These are phyloP conservation scores for Basipetospora chlamydospora DNA, from an alignment of 2,329 filamentous ascomycete species.

Conservation along the genomic window DNA sequence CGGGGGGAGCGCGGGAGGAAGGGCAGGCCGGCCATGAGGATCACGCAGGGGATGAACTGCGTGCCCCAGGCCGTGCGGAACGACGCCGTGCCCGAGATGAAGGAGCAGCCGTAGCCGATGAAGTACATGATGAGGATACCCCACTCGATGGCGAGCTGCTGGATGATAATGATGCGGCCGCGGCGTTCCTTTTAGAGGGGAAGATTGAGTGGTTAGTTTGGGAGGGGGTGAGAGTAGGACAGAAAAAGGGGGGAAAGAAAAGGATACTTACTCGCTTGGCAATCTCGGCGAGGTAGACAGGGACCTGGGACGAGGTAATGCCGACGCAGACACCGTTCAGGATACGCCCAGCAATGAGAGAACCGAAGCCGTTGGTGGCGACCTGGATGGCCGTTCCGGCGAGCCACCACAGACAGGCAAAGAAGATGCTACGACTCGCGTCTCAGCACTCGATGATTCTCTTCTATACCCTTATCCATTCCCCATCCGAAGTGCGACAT, in stretches of 20 bases:
- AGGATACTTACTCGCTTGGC: too few relatives aligned
- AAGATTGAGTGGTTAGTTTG: too few relatives aligned
- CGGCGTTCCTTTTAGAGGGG: too few relatives aligned
- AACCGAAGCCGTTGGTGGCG: constrained; percentile 49
- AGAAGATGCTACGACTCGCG: too few relatives aligned
- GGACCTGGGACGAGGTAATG: constrained; percentile 57
- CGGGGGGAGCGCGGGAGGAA: constrained; percentile 52
- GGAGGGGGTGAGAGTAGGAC: too few relatives aligned
- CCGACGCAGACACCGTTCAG: constrained; percentile 62
- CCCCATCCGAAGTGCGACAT: too few relatives aligned
- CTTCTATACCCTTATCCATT: too few relatives aligned
- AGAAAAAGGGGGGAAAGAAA: too few relatives aligned
- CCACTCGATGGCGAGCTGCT: constrained; percentile 60
- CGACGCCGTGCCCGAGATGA: constrained; percentile 31
- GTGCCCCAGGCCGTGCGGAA: constrained; percentile 50
- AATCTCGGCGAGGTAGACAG: constrained; percentile 55
- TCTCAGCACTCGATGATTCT: too few relatives aligned
- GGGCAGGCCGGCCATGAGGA: constrained; percentile 40
- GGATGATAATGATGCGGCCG: too few relatives aligned
- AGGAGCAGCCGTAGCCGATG: constrained; percentile 48
- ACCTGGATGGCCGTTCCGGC: constrained; percentile 40
- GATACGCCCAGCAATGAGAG: constrained; percentile 57
- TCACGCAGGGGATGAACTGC: constrained; percentile 38
- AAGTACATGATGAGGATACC: constrained; percentile 54
- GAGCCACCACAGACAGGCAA: too few relatives aligned